Evolutionary conservation across 2,329 filamentous ascomycete species (phyloP).

Genomic region (Cytospora chrysosperma): DNA sequence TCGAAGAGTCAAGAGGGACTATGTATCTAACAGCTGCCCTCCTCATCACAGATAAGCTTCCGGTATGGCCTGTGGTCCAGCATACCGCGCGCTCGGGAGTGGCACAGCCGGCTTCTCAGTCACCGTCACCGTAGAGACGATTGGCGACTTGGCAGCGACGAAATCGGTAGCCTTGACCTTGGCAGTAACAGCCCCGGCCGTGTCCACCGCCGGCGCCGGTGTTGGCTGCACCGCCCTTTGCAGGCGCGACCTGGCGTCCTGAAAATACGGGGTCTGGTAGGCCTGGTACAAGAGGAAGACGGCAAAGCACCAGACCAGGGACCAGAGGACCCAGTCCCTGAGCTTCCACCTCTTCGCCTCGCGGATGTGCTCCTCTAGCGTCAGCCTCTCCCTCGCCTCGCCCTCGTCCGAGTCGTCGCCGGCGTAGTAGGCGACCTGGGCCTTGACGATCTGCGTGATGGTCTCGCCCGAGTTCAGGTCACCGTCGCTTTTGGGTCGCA

Average conservation of each 20-base stretch:
- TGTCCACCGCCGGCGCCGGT: neutral
- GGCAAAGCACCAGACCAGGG: neutral
- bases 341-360: neutral
- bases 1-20: neutral
- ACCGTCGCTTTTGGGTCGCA: slow-evolving; percentile 14
- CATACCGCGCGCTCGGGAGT: no score
- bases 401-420: slow-evolving; percentile 27
- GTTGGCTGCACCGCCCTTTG: neutral
- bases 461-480: slow-evolving; percentile 26
- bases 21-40: no score
- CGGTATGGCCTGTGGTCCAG: no score
- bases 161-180: neutral
- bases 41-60: neutral
- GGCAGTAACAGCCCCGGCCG: neutral
- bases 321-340: neutral
- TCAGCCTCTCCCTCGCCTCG: slow-evolving; percentile 17
- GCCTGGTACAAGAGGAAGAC: neutral
- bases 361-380: slow-evolving; percentile 16
- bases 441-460: slow-evolving; percentile 28
- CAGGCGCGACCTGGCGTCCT: neutral
- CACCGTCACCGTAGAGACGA: neutral
- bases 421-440: slow-evolving; percentile 33
- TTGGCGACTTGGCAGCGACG: neutral
- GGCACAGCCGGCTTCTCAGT: no score
- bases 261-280: neutral